A percentile compares a stretch with the other conserved stretches of the same genome.
Conservation (phyloP, 768 basidiomycete genomes). For the Boletus vermiculosoides region DNA sequence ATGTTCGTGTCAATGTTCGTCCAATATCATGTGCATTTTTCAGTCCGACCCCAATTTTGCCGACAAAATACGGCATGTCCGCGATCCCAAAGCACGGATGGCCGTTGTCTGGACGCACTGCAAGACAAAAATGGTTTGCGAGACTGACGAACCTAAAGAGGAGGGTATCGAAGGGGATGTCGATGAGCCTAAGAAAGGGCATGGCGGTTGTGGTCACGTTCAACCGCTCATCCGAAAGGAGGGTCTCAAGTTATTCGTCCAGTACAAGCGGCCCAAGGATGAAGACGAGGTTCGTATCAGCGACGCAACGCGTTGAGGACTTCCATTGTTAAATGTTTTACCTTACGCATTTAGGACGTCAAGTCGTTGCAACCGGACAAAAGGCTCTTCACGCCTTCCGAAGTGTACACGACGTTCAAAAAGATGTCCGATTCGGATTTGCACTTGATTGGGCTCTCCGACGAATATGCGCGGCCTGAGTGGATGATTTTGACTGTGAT, state of each 20-base stretch:
- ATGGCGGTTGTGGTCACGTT: conserved; percentile 94
- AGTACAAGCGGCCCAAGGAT: conserved; percentile 93
- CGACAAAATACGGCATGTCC: conserved; percentile 83
- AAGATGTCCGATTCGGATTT: conserved; percentile 93
- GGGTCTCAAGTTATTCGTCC: conserved; percentile 89
- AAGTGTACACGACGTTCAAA: conserved; percentile 92
- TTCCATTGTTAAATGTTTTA: conserved; percentile 11
- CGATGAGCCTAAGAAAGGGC: conserved; percentile 78
- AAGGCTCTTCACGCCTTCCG: conserved; percentile 76
- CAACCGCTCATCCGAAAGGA: conserved; percentile 93
- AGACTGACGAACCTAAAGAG: conserved; percentile 84
- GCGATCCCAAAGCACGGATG: conserved; percentile 86
- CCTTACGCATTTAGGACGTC: conserved; percentile 52
- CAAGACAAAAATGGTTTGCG: conserved; percentile 87
- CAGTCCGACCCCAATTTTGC: conserved; percentile 85
- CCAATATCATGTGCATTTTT: conserved; percentile 28
- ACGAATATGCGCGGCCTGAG: conserved; percentile 94
- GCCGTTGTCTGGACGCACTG: conserved; percentile 81
- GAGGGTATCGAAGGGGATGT: conserved; percentile 69
- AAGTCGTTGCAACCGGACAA: conserved; percentile 83
- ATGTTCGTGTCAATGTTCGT: conserved; percentile 25
- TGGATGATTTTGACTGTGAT: conserved; percentile 99
- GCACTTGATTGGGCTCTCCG: conserved; percentile 85
- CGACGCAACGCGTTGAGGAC: conserved; percentile 1
- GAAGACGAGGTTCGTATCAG: conserved; percentile 81